Base-by-base conservation (phyloP, 202 grass and related monocot species). In the Bolboschoenoplectus hybrid region DNA sequence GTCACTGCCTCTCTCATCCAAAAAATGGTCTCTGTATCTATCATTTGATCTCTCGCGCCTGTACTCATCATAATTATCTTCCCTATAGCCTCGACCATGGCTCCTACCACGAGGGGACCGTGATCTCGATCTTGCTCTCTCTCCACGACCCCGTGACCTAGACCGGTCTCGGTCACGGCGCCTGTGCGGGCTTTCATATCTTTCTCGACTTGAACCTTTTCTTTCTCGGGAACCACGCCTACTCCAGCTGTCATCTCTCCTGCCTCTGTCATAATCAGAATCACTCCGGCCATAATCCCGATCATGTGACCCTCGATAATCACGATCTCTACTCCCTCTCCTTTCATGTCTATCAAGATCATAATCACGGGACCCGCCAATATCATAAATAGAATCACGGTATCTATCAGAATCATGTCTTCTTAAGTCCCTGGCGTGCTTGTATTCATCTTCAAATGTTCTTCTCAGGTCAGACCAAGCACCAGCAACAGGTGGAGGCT, bases 391-490 rank as follows among this genome's bases (percentile, higher is more conserved):
- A 78, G 88, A 87, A 89, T 90, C 89, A 88, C 53, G 71, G 86
- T 90, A 88, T 89, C 67, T 96, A 90, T 94, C 88, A 85, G 89
- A 75, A 26, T 51, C 90, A 52, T 94, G 83, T 82, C 92, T 99
- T 91, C 89, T 94, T 20, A 90, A 91, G 72, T 94, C 89, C 85
- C 89, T 97, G 58, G 85, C 19, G 46, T 88, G 49, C 79, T 88
- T 84, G 88, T 90, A 91, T 85, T 91, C 92, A 38, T 93, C 93
- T 41, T 92, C 90, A 63, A 89, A 91, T 86, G 86, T 92, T 89
- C 95, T 93, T 90, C 88, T 88, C 86, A 85, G 89, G n/a, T 96
- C 90, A 92, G 92, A 81, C 94, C 91, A 97, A 78, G 91, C 89
- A 58, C 76, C 85, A 52, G 84, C 86, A 82, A 50, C 85, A 91